Conservation (phyloP, 441 rosid genomes). For the Erodium chrysanthum region DNA sequence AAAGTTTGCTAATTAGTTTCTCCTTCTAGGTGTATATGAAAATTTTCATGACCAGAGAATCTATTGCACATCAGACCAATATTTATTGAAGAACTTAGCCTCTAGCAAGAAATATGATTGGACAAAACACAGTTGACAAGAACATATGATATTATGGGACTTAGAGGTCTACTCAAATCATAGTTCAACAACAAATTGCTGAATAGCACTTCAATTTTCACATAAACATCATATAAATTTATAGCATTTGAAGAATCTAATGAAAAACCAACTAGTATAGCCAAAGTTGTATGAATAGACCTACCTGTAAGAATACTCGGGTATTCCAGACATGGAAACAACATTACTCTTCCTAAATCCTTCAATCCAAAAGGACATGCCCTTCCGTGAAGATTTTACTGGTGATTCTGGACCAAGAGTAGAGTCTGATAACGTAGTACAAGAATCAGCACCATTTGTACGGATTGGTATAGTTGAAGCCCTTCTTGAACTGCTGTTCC, state of each 20-base stretch:
- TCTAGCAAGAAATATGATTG: neutral
- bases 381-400: constrained; percentile 46
- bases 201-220: no score
- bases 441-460: constrained; percentile 63
- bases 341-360: constrained; percentile 53
- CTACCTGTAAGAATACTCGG: constrained; percentile 86
- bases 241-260: neutral
- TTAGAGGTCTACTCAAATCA: neutral
- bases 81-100: neutral
- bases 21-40: neutral
- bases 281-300: constrained; percentile 12
- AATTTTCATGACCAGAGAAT: neutral
- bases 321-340: constrained; percentile 78
- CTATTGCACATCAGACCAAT: neutral
- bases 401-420: constrained; percentile 82
- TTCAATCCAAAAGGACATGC: constrained; percentile 63
- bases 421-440: constrained; percentile 66
- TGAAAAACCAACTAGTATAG: constrained; percentile 12
- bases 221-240: no score
- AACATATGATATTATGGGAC: neutral
- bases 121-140: neutral
- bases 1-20: neutral
- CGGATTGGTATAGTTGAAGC: constrained; percentile 68
- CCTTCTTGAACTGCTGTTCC: constrained; percentile 72
- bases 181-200: no score